These are phyloP conservation scores for Umbelopsis sp. DNA, from an alignment of 371 early-diverging fungal genomes.

Conservation along the genomic window DNA sequence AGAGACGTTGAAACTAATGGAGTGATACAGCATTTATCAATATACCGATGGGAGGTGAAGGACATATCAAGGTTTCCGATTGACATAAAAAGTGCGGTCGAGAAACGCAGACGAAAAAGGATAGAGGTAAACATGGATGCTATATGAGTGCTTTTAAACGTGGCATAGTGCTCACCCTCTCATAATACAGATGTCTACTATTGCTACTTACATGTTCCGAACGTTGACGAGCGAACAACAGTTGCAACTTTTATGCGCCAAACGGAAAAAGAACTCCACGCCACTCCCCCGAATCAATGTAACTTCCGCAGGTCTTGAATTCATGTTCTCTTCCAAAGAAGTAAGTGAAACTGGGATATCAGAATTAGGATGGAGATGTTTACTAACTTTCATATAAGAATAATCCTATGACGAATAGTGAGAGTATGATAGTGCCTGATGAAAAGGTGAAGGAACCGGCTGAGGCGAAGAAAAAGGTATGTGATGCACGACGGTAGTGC, in stretches of 20 bases:
- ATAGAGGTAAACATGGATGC: conserved; percentile 26
- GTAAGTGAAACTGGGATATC: background rate
- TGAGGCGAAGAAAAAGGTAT: conserved; percentile 35
- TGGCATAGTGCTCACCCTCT: background rate
- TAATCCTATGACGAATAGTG: conserved; percentile 19
- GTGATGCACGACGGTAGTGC: conserved; percentile 13
- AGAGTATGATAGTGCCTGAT: conserved; percentile 37
- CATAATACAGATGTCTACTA: conserved; percentile 28
- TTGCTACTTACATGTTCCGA: conserved; percentile 20
- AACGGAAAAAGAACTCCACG: conserved; percentile 21
- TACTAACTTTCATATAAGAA: background rate
- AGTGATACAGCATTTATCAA: conserved; percentile 39
- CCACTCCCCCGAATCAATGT: conserved; percentile 18
- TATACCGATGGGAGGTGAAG: conserved; percentile 64
- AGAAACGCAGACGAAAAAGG: conserved; percentile 32
- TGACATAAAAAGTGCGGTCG: conserved; percentile 33
- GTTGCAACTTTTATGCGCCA: conserved; percentile 24
- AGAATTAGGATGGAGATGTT: no score
- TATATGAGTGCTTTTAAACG: background rate
- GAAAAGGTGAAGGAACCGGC: conserved; percentile 30
- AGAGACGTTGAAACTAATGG: background rate
- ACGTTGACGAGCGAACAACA: conserved; percentile 25
- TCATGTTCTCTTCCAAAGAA: background rate
- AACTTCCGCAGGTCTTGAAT: background rate
- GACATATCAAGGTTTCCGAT: conserved; percentile 42